phyloP scores from a whole-genome alignment of 768 basidiomycete genomes.

The Leccinellum luteum region DNA sequence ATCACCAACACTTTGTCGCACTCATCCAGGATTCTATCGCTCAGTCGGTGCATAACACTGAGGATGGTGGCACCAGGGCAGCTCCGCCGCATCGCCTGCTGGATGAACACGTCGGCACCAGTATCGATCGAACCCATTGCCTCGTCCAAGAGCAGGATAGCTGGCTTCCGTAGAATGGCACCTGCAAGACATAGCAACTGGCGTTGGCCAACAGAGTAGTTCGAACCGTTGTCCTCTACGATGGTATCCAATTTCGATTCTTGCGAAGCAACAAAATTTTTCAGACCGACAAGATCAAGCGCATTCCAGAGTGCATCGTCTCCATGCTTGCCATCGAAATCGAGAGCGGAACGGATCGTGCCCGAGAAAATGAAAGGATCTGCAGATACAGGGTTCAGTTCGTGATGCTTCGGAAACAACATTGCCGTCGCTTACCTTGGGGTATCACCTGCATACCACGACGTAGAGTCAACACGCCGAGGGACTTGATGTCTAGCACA shows the following conservation, averaged over 20 bases:
- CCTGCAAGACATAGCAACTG: constrained; percentile 68
- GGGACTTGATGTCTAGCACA: constrained; percentile 81
- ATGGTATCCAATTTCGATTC: constrained; percentile 75
- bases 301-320: constrained; percentile 40
- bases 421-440: constrained; percentile 18
- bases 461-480: constrained; percentile 45
- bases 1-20: constrained; percentile 36
- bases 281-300: constrained; percentile 41
- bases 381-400: constrained; percentile 1
- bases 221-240: constrained; percentile 73
- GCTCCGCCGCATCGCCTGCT: constrained; percentile 30
- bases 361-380: constrained; percentile 35
- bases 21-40: constrained; percentile 26
- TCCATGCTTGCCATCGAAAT: constrained; percentile 22
- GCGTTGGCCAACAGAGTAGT: constrained; percentile 85
- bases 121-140: constrained; percentile 73
- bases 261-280: constrained; percentile 71
- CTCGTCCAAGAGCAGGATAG: constrained; percentile 31
- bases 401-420: neutral
- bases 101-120: constrained; percentile 76
- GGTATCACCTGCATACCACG: constrained; percentile 31
- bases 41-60: constrained; percentile 32
- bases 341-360: constrained; percentile 28
- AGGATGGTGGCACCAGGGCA: constrained; percentile 30
- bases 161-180: constrained; percentile 31